Base-by-base conservation (phyloP, 1,284 basidiomycete species). In the Apiotrichum veenhuisii region DNA sequence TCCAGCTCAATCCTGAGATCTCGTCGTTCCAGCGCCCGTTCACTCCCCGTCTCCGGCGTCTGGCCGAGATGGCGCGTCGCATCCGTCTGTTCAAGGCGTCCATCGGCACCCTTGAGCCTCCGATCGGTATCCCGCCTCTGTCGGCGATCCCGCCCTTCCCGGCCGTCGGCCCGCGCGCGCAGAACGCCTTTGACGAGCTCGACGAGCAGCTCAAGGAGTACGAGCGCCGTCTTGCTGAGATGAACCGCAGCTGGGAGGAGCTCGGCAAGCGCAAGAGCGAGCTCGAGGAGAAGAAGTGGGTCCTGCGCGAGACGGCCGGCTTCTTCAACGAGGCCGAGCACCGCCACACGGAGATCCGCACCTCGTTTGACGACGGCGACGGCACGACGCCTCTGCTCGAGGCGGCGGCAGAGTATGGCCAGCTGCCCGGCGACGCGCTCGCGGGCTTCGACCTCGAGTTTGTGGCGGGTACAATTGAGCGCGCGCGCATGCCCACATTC, bases 21-120 rank as follows among this genome's bases (percentile, higher is more conserved):
- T 97, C 95, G 74, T 89, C 95, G 23, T 99, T 98, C 81, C 96
- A 99, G 82, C 91, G 96, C 63, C 93, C 95, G 8, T 99, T 95
- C 74, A 92, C 97, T 59, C 88, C 88, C 45, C 94, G 97, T 75
- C 93, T 98, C 64, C 87, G 95, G 43, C 86, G 91, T 59, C 84
- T 96, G 55, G 93, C 96, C 73, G 94, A 99, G 73, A 95, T 96
- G 88, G 87, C 90, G 26, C 88, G 96, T 62, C 87, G 93, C 34
- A 85, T 96, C 48, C 87, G 92, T 49, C 96, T 98, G 77, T 94
- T 98, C 70, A 78, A 84, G 15, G 80, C 83, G 37, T 91, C 98
- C 72, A 93, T 98, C 67, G 84, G 88, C 61, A 87, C 88, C 67
- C 88, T 93, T 34, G 64, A 68, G 20, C 75, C 77, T 25, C 82